Conservation (phyloP, 1,284 basidiomycete genomes). For the Tylopilus sp. region DNA sequence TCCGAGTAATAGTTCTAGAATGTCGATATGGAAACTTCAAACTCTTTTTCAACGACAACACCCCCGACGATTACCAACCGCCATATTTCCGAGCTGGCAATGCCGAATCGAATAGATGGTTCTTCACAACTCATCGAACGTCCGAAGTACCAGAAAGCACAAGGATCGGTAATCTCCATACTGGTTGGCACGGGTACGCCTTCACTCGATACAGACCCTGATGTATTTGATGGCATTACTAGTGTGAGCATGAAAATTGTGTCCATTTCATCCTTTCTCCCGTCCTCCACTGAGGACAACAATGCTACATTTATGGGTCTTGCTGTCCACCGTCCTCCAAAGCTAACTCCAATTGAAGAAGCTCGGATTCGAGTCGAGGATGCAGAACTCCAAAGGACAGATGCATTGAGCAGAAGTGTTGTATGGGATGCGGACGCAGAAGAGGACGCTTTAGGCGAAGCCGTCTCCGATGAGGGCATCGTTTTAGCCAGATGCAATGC, state of each 20-base stretch:
- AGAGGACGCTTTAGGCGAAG: constrained; percentile 48
- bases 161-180: constrained; percentile 60
- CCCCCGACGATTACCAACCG: constrained; percentile 75
- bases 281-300: constrained; percentile 56
- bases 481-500: constrained; percentile 28
- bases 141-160: constrained; percentile 68
- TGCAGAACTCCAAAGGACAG: constrained; percentile 49
- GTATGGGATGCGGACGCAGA: constrained; percentile 54
- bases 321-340: constrained; percentile 37
- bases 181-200: constrained; percentile 66
- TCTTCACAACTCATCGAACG: constrained; percentile 67
- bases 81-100: constrained; percentile 70
- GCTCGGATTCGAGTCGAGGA: constrained; percentile 49
- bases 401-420: constrained; percentile 41
- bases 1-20: constrained; percentile 39
- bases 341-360: constrained; percentile 54
- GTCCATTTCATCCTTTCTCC: constrained; percentile 70
- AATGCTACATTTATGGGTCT: constrained; percentile 55
- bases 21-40: constrained; percentile 82
- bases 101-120: constrained; percentile 64
- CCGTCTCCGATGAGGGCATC: constrained; percentile 44
- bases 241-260: constrained; percentile 67
- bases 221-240: constrained; percentile 9
- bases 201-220: neutral
- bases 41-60: constrained; percentile 70